Evolutionary conservation across 2,329 filamentous ascomycete species (phyloP), one percentile per base, ranked within the genome.

Genomic region (Trichophyton equinum): DNA sequence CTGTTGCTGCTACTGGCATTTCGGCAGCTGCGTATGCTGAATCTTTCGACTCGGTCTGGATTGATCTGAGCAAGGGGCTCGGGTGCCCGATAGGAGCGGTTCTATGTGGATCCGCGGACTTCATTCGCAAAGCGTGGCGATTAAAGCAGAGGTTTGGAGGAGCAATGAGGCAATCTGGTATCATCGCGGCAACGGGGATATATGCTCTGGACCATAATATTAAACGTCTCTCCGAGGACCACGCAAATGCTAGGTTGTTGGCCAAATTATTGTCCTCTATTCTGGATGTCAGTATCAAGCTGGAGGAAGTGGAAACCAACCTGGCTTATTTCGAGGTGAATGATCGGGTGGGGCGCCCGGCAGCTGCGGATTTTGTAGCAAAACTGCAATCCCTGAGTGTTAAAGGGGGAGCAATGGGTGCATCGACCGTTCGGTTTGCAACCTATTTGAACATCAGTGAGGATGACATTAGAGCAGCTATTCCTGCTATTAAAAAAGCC

Each of bases 41-140:
- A 1, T 78, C 81, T 63, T 87, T 89, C 68, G 86, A 91, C 68
- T 86, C 81, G 51, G 76, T 89, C 8, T 86, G 79, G 62, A 74
- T 91, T 40, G 90, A 86, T 70, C 87, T 91, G 67, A 85, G 82
- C 62, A 91, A 91, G 70, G 87, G 87, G 0, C 79, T 91, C 0
- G 88, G 87, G 3, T 87, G 88, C 0, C 88, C 88, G 0, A 82
- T 90, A 38, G 88, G 88, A 1, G 84, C 82, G 65, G 82, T 91
- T 38, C 72, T 91, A 2, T 59, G 57, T 49, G 57, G 57, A 9
- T 59, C 57, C 1, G 18, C 57, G 18, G 38, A 25, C 30, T 59
- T 59, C 25, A 49, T 59, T 27, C 36, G 49, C n/a, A n/a, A 59
- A 9, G 40, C 57, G 9, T 47, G 57, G 38, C 27, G 18, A 13